Conservation (phyloP, 2,329 filamentous ascomycete genomes). For the Xylaria polymorpha region DNA sequence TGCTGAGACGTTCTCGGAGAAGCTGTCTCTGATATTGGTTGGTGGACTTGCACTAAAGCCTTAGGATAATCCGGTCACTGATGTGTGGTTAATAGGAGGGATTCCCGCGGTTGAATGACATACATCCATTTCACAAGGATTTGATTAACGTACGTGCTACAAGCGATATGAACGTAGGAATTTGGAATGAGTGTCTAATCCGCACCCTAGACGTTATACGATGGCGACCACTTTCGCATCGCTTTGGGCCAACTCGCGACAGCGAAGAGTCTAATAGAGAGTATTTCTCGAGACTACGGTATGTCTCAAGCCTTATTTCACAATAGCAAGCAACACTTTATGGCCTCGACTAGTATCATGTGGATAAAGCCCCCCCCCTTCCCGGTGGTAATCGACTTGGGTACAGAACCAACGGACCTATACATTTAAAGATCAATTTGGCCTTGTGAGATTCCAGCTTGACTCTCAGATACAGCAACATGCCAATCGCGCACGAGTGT, state of each 20-base stretch:
- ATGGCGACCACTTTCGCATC: conserved; percentile 97
- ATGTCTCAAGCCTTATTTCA: neutral
- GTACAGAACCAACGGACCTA: neutral
- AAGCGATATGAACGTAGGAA: neutral
- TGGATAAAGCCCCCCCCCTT: neutral
- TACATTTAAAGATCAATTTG: neutral
- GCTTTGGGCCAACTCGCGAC: conserved; percentile 96
- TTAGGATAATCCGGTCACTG: neutral
- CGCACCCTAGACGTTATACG: conserved; percentile 85
- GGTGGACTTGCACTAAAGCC: neutral
- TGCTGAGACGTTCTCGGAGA: conserved; percentile 95
- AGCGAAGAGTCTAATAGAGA: conserved; percentile 96
- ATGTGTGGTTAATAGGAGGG: conserved; percentile 62
- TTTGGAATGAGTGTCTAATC: conserved; percentile 7
- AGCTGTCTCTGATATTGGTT: conserved; percentile 64
- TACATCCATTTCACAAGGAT: conserved; percentile 91
- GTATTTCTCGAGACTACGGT: conserved; percentile 88
- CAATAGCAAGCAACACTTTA: neutral
- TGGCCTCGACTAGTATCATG: neutral
- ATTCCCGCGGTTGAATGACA: conserved; percentile 92
- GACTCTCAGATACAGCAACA: neutral
- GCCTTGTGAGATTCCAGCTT: neutral
- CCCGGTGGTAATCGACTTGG: neutral
- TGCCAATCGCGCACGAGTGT: neutral
- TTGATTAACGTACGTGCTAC: conserved; percentile 64